Percentiles rank a stretch among this genome's conserved stretches.
These are phyloP conservation scores for Scleroderma bovista DNA, from an alignment of 768 basidiomycete genomes.

Conservation along the genomic window DNA sequence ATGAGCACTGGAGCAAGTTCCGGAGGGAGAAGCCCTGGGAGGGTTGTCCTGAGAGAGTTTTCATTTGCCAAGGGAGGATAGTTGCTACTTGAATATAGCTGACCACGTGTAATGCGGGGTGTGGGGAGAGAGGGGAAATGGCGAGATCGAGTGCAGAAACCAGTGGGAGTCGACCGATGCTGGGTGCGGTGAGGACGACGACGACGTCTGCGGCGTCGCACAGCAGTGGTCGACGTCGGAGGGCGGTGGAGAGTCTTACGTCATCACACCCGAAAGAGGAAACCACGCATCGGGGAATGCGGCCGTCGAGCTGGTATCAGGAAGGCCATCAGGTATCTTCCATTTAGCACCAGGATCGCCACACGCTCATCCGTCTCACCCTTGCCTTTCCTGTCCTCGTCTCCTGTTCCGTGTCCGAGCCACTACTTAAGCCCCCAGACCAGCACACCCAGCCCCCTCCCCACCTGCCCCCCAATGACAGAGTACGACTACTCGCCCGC, in stretches of 20 bases:
- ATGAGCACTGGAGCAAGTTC: neutral
- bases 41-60: neutral
- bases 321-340: neutral
- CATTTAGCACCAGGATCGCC: neutral
- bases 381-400: slow-evolving; percentile 3
- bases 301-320: too few species aligned
- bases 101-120: slow-evolving; percentile 21
- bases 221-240: too few species aligned
- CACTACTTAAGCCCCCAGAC: slow-evolving; percentile 13
- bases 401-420: slow-evolving; percentile 5
- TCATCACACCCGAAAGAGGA: neutral
- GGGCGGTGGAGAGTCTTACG: neutral
- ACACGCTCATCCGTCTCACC: neutral
- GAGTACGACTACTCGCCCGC: slow-evolving; percentile 60
- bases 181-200: too few species aligned
- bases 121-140: slow-evolving; percentile 20
- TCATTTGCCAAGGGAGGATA: slow-evolving; percentile 1
- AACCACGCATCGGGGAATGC: neutral
- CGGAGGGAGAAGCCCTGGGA: neutral
- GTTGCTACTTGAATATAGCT: neutral
- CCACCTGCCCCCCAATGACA: slow-evolving; percentile 35
- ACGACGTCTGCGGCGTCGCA: too few species aligned
- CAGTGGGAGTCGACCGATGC: neutral
- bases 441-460: slow-evolving; percentile 1
- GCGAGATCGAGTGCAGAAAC: neutral